A percentile compares a stretch with the other conserved stretches of the same genome.
Conservation (phyloP, 228 moss, liverwort and hornwort species). For the Sphagnum magellanicum region DNA sequence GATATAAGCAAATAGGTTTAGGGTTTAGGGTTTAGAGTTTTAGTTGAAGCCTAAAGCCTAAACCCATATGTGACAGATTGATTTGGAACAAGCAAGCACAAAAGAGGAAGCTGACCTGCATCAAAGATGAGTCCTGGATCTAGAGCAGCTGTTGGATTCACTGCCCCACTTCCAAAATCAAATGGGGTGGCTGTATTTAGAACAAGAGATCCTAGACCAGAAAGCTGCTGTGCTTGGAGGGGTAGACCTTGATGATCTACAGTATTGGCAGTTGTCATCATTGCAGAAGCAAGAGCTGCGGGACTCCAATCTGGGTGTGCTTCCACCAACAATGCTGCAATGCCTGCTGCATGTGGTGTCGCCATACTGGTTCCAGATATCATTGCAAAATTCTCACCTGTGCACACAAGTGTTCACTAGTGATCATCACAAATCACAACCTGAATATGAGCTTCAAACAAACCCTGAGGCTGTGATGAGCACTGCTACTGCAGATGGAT, state of each 20-base stretch:
- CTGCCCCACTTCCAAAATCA: constrained; percentile 43
- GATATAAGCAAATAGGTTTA: neutral
- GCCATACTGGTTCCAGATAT: constrained; percentile 57
- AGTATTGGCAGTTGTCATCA: constrained; percentile 30
- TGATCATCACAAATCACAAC: neutral
- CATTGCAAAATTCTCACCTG: constrained; percentile 45
- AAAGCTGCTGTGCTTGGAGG: constrained; percentile 31
- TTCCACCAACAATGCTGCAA: constrained; percentile 33
- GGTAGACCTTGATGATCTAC: constrained; percentile 23
- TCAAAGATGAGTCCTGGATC: constrained; percentile 44
- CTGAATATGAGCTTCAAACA: neutral
- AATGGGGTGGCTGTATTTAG: constrained; percentile 28
- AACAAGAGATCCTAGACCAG: constrained; percentile 13
- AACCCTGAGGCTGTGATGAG: neutral
- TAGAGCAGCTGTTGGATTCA: constrained; percentile 36
- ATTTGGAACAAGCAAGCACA: neutral
- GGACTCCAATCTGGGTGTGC: constrained; percentile 37
- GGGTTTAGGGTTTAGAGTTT: neutral
- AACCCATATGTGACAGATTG: too few relatives aligned
- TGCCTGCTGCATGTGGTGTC: constrained; percentile 42
- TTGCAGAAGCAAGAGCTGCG: constrained; percentile 24
- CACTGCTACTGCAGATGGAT: neutral
- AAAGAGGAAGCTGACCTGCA: constrained; percentile 17
- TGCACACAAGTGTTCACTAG: neutral
- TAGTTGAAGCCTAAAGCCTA: too few relatives aligned